Evolutionary conservation across 306 rosid species (phyloP).

Genomic region (Trichosanthes truncata): DNA sequence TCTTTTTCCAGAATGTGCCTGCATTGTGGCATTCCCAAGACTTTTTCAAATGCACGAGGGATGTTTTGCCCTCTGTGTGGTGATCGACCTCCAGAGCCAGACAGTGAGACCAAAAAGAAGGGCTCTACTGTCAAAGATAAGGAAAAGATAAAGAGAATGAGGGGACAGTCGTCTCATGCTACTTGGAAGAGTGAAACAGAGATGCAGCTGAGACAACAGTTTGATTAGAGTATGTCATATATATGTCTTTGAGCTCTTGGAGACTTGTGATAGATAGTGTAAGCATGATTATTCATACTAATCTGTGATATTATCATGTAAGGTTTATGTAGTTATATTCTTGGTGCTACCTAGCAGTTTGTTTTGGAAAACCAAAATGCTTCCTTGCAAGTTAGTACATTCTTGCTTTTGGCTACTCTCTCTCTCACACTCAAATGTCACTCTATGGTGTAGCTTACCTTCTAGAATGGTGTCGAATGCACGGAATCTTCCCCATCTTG

Average conservation of each 20-base stretch:
- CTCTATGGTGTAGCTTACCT: neutral
- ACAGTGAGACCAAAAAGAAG: slow-evolving; percentile 60
- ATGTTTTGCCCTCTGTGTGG: slow-evolving; percentile 90
- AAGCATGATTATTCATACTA: neutral
- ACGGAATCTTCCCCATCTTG: neutral
- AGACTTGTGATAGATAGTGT: neutral
- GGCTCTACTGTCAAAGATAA: slow-evolving; percentile 81
- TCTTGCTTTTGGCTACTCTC: neutral
- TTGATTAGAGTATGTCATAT: slow-evolving; percentile 35
- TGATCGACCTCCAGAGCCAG: slow-evolving; percentile 64
- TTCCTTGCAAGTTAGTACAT: neutral
- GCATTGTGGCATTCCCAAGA: slow-evolving; percentile 92
- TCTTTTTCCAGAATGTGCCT: slow-evolving; percentile 64
- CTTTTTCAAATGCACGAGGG: slow-evolving; percentile 66
- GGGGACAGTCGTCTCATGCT: slow-evolving; percentile 94
- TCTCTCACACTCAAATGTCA: neutral
- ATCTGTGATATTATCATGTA: neutral
- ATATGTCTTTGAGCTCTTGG: neutral
- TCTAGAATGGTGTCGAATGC: no score
- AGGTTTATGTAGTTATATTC: neutral
- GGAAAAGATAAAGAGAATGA: slow-evolving; percentile 90
- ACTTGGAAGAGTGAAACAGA: slow-evolving; percentile 94
- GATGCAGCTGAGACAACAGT: slow-evolving; percentile 91
- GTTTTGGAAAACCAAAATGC: slow-evolving; percentile 1
- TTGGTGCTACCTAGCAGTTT: neutral